Evolutionary conservation across 768 basidiomycete genomes (phyloP).

Genomic region (Chalciporus chontae): DNA sequence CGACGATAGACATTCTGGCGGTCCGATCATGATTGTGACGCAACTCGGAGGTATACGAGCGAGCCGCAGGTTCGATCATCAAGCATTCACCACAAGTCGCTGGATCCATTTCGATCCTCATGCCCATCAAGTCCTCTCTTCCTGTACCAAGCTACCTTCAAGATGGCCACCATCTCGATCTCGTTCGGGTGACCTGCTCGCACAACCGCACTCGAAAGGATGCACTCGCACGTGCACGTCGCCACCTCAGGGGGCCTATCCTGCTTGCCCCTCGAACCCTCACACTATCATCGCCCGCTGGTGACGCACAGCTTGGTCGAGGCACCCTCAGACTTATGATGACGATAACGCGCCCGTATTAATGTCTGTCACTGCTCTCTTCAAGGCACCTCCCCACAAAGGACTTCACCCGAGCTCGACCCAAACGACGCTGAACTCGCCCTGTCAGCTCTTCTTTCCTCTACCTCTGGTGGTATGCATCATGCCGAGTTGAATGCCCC

Average conservation of each 20-base stretch:
- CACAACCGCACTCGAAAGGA: slow-evolving; percentile 2
- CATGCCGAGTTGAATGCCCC: too few relatives aligned
- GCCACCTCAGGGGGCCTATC: slow-evolving; percentile 21
- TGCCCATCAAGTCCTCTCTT: not conserved
- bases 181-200: slow-evolving; percentile 8
- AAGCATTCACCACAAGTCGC: slow-evolving; percentile 9
- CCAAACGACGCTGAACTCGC: slow-evolving; percentile 16
- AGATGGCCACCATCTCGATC: slow-evolving; percentile 15
- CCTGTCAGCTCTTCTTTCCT: slow-evolving; percentile 1
- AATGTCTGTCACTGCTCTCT: not conserved
- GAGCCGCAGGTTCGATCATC: not conserved
- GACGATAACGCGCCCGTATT: not conserved
- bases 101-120: not conserved
- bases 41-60: not conserved
- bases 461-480: not conserved
- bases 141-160: not conserved
- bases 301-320: not conserved
- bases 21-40: too few relatives aligned
- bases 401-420: slow-evolving; percentile 20
- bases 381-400: slow-evolving; percentile 3
- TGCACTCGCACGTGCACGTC: slow-evolving; percentile 10
- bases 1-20: too few relatives aligned
- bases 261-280: slow-evolving; percentile 15
- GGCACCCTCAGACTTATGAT: slow-evolving; percentile 13
- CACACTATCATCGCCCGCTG: not conserved